A percentile compares a stretch with the other conserved stretches of the same genome.
Evolutionary conservation across 73 alveolate species (phyloP).

Genomic region (Halteria grandinella): DNA sequence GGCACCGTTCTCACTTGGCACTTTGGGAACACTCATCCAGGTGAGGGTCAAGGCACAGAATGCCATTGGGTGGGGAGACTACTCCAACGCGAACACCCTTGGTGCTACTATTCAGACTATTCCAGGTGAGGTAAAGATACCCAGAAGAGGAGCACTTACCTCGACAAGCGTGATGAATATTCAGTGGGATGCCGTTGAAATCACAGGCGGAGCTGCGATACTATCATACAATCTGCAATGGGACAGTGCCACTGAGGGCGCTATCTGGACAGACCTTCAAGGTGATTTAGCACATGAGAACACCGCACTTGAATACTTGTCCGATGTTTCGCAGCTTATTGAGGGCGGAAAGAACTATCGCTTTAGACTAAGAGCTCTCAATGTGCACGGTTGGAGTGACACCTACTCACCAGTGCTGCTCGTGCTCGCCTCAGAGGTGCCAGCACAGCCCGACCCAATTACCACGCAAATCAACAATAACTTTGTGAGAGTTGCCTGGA

Average conservation of each 20-base stretch:
- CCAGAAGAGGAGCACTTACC: slow-evolving; percentile 30
- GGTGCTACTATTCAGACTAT: slow-evolving; percentile 51
- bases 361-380: slow-evolving; percentile 59
- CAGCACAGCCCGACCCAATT: slow-evolving; percentile 23
- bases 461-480: slow-evolving; percentile 11
- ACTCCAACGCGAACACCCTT: slow-evolving; percentile 12
- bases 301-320: too few species aligned
- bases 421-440: slow-evolving; percentile 58
- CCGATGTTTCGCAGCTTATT: too few species aligned
- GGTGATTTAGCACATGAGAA: too few species aligned
- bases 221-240: slow-evolving; percentile 47
- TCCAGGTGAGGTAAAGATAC: slow-evolving; percentile 50
- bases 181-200: neutral
- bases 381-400: slow-evolving; percentile 57
- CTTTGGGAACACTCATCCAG: slow-evolving; percentile 2
- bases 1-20: neutral
- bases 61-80: slow-evolving; percentile 48
- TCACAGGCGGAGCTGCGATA: slow-evolving; percentile 46
- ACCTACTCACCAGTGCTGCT: slow-evolving; percentile 4
- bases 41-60: slow-evolving; percentile 54
- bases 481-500: slow-evolving; percentile 36
- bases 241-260: slow-evolving; percentile 40
- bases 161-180: slow-evolving; percentile 27
- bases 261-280: slow-evolving; percentile 20
- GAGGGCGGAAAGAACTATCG: slow-evolving; percentile 49